Conservation (phyloP, 1,284 basidiomycete genomes). For the Trametes sp. region DNA sequence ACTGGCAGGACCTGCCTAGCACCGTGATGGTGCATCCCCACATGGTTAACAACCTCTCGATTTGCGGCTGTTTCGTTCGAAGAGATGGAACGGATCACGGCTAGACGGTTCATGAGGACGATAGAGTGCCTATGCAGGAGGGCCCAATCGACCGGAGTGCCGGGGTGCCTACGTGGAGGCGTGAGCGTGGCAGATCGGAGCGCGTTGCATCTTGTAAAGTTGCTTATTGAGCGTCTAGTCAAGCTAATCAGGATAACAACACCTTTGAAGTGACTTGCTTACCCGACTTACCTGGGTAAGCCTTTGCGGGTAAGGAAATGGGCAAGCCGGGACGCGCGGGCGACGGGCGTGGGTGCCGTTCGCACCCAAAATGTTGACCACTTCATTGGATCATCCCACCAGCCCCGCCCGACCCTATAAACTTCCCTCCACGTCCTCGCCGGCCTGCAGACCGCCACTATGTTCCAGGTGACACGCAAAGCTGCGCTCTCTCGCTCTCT, state of each 20-base stretch:
- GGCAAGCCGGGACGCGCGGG: background rate
- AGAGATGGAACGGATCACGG: background rate
- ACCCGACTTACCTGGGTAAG: background rate
- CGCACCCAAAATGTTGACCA: slow-evolving; percentile 29
- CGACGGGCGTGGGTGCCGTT: slow-evolving; percentile 13
- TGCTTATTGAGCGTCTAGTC: background rate
- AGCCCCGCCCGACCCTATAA: slow-evolving; percentile 19
- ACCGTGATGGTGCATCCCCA: no score
- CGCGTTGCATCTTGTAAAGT: background rate
- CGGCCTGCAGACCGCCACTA: slow-evolving; percentile 18
- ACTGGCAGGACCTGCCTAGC: no score
- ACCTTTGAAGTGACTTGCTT: background rate
- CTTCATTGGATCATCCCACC: slow-evolving; percentile 32
- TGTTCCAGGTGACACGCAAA: slow-evolving; percentile 31
- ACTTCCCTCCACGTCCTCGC: slow-evolving; percentile 16
- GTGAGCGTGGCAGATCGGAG: background rate
- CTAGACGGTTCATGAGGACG: slow-evolving; percentile 2
- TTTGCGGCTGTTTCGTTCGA: background rate
- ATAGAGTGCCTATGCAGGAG: background rate
- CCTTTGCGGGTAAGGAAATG: background rate
- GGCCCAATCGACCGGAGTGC: background rate
- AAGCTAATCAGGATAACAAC: background rate
- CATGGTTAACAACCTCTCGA: background rate
- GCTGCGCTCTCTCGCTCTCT: slow-evolving; percentile 34
- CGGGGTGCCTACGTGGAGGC: background rate